Base-by-base conservation (phyloP, 495 filamentous ascomycete species). In the Aspergillus kassunensis region DNA sequence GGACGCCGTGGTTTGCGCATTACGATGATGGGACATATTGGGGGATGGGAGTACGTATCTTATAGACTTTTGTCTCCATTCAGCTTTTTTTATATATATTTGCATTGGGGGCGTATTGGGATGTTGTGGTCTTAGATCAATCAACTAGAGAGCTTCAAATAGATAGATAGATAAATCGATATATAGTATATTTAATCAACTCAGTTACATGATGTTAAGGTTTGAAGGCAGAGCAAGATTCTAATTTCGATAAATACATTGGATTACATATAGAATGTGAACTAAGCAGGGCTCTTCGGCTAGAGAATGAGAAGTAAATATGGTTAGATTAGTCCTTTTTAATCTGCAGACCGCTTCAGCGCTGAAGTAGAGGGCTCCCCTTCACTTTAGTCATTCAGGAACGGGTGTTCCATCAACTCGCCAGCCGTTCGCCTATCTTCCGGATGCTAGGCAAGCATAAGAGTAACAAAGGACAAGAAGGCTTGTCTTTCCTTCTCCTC, bases 11-110 rank as follows among this genome's bases (percentile, higher is more conserved):
- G 53, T 62, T 79, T 44, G 74, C 69, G 55, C 74, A 75, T 53
- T 74, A 74, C 70, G 63, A 57, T 24, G 82, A 79, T 25, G 64
- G 66, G 24, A 66, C 68, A 24, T 89, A 82, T 77, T 89, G 86
- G 87, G 75, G 83, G 50, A 81, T 70, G 44, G 86, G 87, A 3
- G 44, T 85, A 20, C 60, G 66, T 3, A 53, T 70, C 10, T 21
- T 80, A 24, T 80, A 56, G 69, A 9, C 21, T 41, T 36, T 23
- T 31, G 18, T 20, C 29, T 21, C 0, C 25, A 13, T 36, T 20
- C 16, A 1, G 6, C 1, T 33, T 7, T 46, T 24, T 34, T 27
- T 40, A 18, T 44, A 56, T 40, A 59, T 1, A 41, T 15, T 21
- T 2, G 42, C 4, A 43, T 42, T n/a, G 4, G 21, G 21, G 19